Percentiles rank a stretch among this genome's conserved stretches.
Evolutionary conservation across 768 basidiomycete genomes (phyloP).

Genomic region (Exidia glandulosa): DNA sequence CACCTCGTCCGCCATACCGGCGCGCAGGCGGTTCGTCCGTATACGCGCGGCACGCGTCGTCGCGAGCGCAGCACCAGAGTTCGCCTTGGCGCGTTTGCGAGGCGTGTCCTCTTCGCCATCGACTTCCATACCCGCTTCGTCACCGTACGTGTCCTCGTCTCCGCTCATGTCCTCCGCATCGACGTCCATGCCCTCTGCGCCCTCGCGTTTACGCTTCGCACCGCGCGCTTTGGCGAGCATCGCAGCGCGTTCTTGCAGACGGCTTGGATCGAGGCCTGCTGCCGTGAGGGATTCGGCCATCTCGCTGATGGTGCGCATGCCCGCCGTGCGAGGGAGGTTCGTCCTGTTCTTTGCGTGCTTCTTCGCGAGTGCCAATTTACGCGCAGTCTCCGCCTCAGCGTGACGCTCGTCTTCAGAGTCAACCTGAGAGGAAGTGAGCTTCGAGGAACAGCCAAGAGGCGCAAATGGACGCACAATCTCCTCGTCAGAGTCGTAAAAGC

Average conservation of each 20-base stretch:
- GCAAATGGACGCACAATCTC: constrained; percentile 70
- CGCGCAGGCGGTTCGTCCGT: constrained; percentile 64
- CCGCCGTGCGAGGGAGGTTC: constrained; percentile 60
- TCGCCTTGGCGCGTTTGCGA: constrained; percentile 51
- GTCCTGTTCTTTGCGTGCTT: constrained; percentile 71
- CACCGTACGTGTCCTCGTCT: no score
- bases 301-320: constrained; percentile 57
- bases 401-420: constrained; percentile 68
- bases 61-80: constrained; percentile 39
- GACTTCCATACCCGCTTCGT: constrained; percentile 38
- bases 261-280: constrained; percentile 81
- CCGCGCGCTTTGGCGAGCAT: constrained; percentile 62
- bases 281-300: constrained; percentile 73
- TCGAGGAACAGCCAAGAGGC: no score
- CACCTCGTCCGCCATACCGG: constrained; percentile 69
- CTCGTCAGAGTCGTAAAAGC: constrained; percentile 86
- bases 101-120: constrained; percentile 39
- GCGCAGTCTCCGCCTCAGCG: constrained; percentile 43
- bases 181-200: constrained; percentile 48
- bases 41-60: constrained; percentile 46
- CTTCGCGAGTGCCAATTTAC: constrained; percentile 52
- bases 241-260: constrained; percentile 80
- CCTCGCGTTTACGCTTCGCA: constrained; percentile 50
- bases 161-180: constrained; percentile 34
- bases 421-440: neutral